phyloP scores from a whole-genome alignment of 495 filamentous ascomycete species.

The Cercophora newfieldiana region DNA sequence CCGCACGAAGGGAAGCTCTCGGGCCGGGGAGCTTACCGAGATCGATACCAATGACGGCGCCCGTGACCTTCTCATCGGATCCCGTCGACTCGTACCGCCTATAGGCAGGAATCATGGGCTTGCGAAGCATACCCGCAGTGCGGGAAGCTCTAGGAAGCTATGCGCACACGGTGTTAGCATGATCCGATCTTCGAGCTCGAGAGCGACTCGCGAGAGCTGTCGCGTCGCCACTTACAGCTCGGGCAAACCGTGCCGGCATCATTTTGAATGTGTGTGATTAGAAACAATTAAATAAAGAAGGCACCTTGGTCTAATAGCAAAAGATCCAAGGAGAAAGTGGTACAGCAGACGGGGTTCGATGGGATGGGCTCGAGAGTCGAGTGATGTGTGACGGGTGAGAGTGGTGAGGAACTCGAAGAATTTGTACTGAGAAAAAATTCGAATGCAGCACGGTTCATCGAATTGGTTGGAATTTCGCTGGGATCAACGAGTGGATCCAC shows the following conservation, averaged over 20 bases:
- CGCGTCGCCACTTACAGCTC: constrained; percentile 59
- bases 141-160: constrained; percentile 61
- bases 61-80: constrained; percentile 77
- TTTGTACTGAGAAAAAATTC: constrained; percentile 45
- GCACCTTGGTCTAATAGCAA: constrained; percentile 27
- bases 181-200: constrained; percentile 16
- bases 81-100: constrained; percentile 73
- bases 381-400: constrained; percentile 26
- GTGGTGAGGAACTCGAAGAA: constrained; percentile 19
- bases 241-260: constrained; percentile 63
- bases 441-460: constrained; percentile 29
- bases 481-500: constrained; percentile 25
- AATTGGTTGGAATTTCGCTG: constrained; percentile 36
- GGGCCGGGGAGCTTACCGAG: constrained; percentile 65
- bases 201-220: constrained; percentile 19
- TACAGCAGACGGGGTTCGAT: constrained; percentile 34
- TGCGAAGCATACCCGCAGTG: constrained; percentile 58
- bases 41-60: constrained; percentile 97
- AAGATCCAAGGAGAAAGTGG: constrained; percentile 33
- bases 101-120: constrained; percentile 51
- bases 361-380: constrained; percentile 21
- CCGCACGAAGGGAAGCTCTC: not conserved
- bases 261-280: constrained; percentile 55
- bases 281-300: constrained; percentile 21
- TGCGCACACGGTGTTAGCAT: constrained; percentile 24